A percentile compares a stretch with the other conserved stretches of the same genome.
Conservation (phyloP, 345 rosid genomes). For the Lepidium africanum region DNA sequence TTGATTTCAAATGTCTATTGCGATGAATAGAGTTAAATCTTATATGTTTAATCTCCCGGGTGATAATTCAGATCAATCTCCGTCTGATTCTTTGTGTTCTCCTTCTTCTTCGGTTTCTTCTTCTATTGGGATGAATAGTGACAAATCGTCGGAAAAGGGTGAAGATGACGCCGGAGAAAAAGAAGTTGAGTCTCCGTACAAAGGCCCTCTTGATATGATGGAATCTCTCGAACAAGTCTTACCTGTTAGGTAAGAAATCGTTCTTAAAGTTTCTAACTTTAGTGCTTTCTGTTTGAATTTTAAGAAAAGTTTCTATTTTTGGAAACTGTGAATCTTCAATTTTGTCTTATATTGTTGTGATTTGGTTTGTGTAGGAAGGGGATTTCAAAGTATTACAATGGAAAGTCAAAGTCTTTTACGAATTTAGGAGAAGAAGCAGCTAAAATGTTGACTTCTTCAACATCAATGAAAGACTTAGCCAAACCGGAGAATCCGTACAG, state of each 20-base stretch:
- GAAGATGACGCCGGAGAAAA: slow-evolving; percentile 32
- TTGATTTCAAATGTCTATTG: slow-evolving; percentile 21
- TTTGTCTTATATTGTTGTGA: background rate
- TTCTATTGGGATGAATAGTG: slow-evolving; percentile 60
- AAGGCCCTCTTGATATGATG: slow-evolving; percentile 46
- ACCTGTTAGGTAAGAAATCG: slow-evolving; percentile 44
- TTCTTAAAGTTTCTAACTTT: background rate
- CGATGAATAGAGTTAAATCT: slow-evolving; percentile 27
- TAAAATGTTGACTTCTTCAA: slow-evolving; percentile 35
- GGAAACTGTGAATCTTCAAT: background rate
- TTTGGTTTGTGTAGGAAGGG: slow-evolving; percentile 54
- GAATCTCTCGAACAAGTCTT: slow-evolving; percentile 55
- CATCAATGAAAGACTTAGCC: slow-evolving; percentile 49
- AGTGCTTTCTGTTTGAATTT: background rate
- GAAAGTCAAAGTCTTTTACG: slow-evolving; percentile 79
- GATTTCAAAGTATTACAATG: slow-evolving; percentile 68
- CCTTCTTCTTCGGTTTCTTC: slow-evolving; percentile 37
- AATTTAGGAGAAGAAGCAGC: slow-evolving; percentile 44
- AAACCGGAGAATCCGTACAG: slow-evolving; percentile 69
- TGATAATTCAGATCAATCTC: slow-evolving; percentile 3
- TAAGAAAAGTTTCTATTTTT: background rate
- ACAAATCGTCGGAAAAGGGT: slow-evolving; percentile 32
- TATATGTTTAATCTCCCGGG: slow-evolving; percentile 19
- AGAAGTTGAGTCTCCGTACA: slow-evolving; percentile 58
- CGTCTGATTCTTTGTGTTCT: slow-evolving; percentile 21